phyloP scores from a whole-genome alignment of 441 rosid genomes.

The Jatropha multifida region DNA sequence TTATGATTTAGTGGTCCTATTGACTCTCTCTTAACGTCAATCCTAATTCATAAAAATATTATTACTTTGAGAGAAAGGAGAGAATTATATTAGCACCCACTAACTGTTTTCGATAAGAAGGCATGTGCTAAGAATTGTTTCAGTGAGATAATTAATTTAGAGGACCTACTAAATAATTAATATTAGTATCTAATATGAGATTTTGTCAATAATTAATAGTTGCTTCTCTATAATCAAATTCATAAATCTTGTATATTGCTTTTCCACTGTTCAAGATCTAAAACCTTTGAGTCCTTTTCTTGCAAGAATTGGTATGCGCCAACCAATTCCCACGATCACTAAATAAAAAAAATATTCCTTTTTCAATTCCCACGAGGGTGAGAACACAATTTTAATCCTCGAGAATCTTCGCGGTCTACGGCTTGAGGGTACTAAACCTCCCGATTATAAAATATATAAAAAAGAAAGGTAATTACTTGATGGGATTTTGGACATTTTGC shows the following conservation, averaged over 20 bases:
- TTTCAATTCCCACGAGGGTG: too few relatives aligned
- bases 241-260: neutral
- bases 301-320: neutral
- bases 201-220: constrained; percentile 12
- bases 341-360: too few relatives aligned
- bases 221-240: neutral
- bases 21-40: constrained; percentile 2
- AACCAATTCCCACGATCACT: neutral
- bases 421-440: too few relatives aligned
- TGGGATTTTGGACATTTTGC: neutral
- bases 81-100: neutral
- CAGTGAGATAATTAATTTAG: constrained; percentile 1
- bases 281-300: neutral
- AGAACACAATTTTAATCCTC: too few relatives aligned
- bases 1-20: constrained; percentile 58
- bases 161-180: constrained; percentile 18
- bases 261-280: neutral
- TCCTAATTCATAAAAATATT: constrained; percentile 4
- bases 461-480: neutral
- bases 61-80: constrained; percentile 1
- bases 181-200: constrained; percentile 13
- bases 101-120: constrained; percentile 6
- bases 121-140: constrained; percentile 5
- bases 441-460: neutral
- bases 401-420: too few relatives aligned